phyloP scores from a whole-genome alignment of 2,329 filamentous ascomycete genomes.

The Fusarium oligoseptatum region DNA sequence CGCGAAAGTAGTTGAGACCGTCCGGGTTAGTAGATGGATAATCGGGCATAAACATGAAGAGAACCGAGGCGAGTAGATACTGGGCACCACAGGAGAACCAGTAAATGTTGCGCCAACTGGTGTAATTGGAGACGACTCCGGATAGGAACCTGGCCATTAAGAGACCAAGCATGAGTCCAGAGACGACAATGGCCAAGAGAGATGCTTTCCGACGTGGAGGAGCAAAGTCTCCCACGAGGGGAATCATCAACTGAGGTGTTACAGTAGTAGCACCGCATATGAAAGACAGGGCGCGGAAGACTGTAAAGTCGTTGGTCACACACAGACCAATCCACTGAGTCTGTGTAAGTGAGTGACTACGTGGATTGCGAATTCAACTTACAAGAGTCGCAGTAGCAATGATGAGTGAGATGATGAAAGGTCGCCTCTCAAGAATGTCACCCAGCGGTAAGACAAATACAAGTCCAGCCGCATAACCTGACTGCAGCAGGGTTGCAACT shows the following conservation, averaged over 20 bases:
- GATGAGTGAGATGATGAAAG: conserved; percentile 77
- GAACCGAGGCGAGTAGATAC: conserved; percentile 71
- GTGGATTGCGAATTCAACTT: conserved; percentile 44
- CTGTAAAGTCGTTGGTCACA: conserved; percentile 72
- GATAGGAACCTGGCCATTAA: conserved; percentile 81
- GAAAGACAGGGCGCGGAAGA: conserved; percentile 79
- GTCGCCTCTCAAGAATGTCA: conserved; percentile 75
- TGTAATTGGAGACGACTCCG: conserved; percentile 80
- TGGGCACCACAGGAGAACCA: conserved; percentile 82
- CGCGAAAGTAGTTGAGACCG: conserved; percentile 73
- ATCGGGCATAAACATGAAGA: conserved; percentile 83
- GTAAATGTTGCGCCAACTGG: conserved; percentile 82
- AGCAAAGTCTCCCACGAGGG: conserved; percentile 83
- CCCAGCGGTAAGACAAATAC: conserved; percentile 82
- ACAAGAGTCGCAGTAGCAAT: conserved; percentile 77
- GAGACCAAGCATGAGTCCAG: conserved; percentile 80
- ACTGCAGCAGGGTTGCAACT: conserved; percentile 83
- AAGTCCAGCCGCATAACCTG: conserved; percentile 81
- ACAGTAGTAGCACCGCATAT: conserved; percentile 83
- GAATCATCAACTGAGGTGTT: conserved; percentile 84
- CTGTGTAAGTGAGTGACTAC: background rate
- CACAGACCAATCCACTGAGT: conserved; percentile 76
- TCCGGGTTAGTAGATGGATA: conserved; percentile 80
- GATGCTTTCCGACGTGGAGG: conserved; percentile 76
- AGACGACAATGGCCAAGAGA: conserved; percentile 80